phyloP scores from a whole-genome alignment of 805 yeast genomes.

The Grigorovia humatica region DNA sequence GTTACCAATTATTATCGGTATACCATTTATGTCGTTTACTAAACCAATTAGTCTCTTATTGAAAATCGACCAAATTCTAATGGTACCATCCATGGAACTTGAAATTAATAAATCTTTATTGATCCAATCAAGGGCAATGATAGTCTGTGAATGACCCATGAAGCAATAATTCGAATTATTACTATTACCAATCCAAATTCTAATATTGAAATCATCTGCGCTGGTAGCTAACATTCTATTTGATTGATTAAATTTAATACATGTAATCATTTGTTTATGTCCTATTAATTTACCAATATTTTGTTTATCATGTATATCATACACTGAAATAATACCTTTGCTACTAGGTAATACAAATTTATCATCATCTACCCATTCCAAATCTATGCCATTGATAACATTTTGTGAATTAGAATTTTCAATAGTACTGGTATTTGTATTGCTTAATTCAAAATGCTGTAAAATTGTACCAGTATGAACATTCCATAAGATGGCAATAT shows the following conservation, averaged over 20 bases:
- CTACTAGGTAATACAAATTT: slow-evolving; percentile 65
- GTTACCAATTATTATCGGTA: slow-evolving; percentile 44
- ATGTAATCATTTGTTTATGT: slow-evolving; percentile 51
- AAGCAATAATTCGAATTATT: slow-evolving; percentile 40
- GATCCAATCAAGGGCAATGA: slow-evolving; percentile 50
- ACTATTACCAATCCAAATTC: slow-evolving; percentile 66
- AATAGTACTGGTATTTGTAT: slow-evolving; percentile 3
- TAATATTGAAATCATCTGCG: slow-evolving; percentile 64
- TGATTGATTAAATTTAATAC: slow-evolving; percentile 41
- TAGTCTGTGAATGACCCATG: slow-evolving; percentile 48
- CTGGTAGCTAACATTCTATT: slow-evolving; percentile 56
- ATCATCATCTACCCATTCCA: slow-evolving; percentile 62
- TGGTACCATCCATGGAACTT: slow-evolving; percentile 60
- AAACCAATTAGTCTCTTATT: slow-evolving; percentile 16
- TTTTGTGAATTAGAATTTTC: background rate
- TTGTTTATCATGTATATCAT: slow-evolving; percentile 36
- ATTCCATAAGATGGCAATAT: slow-evolving; percentile 57
- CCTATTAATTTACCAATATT: slow-evolving; percentile 51
- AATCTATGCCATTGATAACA: slow-evolving; percentile 34
- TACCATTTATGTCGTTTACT: slow-evolving; percentile 33
- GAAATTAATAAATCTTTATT: slow-evolving; percentile 34
- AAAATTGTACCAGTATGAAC: slow-evolving; percentile 40
- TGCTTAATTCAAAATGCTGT: slow-evolving; percentile 34
- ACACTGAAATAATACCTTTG: slow-evolving; percentile 44
- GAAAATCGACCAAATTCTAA: slow-evolving; percentile 54